Conservation (phyloP, 208 protist genomes). For the Borovskyia barvae region DNA sequence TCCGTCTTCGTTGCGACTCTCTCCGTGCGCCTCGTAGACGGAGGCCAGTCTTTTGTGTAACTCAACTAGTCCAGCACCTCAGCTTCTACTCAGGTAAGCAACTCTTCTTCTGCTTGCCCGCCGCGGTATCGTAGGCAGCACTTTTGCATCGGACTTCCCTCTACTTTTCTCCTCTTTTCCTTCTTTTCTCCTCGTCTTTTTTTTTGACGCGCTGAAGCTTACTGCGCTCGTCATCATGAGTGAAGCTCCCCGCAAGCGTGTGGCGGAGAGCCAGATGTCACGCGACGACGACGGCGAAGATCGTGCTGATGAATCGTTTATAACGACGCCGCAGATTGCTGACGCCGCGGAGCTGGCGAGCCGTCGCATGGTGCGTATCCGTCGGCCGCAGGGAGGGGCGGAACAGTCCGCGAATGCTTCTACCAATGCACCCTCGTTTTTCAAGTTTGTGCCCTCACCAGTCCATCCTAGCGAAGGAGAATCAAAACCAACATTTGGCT, state of each 20-base stretch:
- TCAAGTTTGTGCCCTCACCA: constrained; percentile 34
- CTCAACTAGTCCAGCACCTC: no score
- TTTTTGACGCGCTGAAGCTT: neutral
- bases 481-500: constrained; percentile 22
- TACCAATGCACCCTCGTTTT: constrained; percentile 15
- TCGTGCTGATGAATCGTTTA: constrained; percentile 33
- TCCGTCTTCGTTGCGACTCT: no score
- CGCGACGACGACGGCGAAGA: constrained; percentile 33
- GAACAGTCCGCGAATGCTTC: constrained; percentile 2
- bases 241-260: constrained; percentile 28
- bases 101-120: no score
- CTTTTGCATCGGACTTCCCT: neutral
- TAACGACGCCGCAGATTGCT: constrained; percentile 53
- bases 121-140: no score
- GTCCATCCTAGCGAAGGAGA: constrained; percentile 1
- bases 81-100: no score
- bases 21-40: no score
- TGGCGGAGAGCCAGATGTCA: constrained; percentile 31
- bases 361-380: constrained; percentile 66
- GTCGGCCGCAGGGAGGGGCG: constrained; percentile 13
- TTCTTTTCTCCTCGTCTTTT: neutral
- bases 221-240: constrained; percentile 11
- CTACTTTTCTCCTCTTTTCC: neutral
- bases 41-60: no score
- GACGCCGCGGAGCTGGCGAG: constrained; percentile 51